Evolutionary conservation across 352 stramenopile species (phyloP).

Genomic region (Nothophytophthora sp.): DNA sequence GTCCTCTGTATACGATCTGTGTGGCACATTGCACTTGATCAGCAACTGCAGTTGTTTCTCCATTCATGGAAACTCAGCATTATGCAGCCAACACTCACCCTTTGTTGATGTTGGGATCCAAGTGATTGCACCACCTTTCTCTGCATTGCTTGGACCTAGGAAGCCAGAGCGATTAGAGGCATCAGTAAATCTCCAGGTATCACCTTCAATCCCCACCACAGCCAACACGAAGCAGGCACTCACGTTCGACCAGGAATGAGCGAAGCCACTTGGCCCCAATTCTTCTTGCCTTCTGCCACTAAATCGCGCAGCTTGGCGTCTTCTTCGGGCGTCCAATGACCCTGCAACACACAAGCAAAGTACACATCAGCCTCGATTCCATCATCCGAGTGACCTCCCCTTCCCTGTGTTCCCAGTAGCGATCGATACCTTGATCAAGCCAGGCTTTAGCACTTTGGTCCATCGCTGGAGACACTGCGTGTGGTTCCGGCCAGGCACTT

Average conservation of each 20-base stretch:
- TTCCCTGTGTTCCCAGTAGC: too few relatives aligned
- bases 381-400: too few relatives aligned
- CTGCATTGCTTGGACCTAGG: slow-evolving; percentile 89
- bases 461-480: slow-evolving; percentile 92
- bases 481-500: slow-evolving; percentile 91
- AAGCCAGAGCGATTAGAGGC: slow-evolving; percentile 17
- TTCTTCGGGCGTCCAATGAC: slow-evolving; percentile 90
- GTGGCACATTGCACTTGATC: slow-evolving; percentile 39
- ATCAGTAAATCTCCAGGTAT: neutral
- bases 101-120: slow-evolving; percentile 91
- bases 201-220: neutral
- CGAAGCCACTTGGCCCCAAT: slow-evolving; percentile 87
- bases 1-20: slow-evolving; percentile 85
- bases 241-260: slow-evolving; percentile 85
- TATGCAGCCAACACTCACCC: slow-evolving; percentile 60
- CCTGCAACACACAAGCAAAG: slow-evolving; percentile 33
- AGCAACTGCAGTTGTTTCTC: too few relatives aligned
- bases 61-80: too few relatives aligned
- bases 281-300: slow-evolving; percentile 86
- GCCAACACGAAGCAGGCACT: too few relatives aligned
- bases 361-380: slow-evolving; percentile 3
- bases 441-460: slow-evolving; percentile 89
- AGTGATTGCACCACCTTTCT: slow-evolving; percentile 90
- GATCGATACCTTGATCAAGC: slow-evolving; percentile 84
- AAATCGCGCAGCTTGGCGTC: slow-evolving; percentile 78